Conservation (phyloP, 1,284 basidiomycete genomes). For the Anthracocystis setariae region DNA sequence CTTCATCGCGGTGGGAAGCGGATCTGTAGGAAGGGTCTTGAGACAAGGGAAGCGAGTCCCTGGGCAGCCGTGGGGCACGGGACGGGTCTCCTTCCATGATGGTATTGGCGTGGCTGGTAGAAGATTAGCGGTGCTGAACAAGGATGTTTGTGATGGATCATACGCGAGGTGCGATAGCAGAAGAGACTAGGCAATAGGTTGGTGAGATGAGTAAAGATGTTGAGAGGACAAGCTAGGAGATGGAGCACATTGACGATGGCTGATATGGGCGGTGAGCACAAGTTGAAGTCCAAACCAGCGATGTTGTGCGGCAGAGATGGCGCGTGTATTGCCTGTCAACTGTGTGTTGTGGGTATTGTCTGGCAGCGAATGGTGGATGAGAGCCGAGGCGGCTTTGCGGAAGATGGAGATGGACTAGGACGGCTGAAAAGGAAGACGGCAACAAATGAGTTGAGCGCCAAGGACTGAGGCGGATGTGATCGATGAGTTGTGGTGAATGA, state of each 20-base stretch:
- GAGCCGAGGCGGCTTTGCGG: no score
- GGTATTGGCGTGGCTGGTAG: not conserved
- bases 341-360: constrained; percentile 12
- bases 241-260: constrained; percentile 1
- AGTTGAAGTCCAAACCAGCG: not conserved
- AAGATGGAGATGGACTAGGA: no score
- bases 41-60: constrained; percentile 15
- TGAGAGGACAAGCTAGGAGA: not conserved
- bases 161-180: not conserved
- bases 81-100: constrained; percentile 35
- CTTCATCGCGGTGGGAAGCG: constrained; percentile 11
- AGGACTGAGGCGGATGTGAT: no score
- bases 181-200: not conserved
- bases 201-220: no score
- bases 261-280: not conserved
- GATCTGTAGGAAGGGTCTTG: constrained; percentile 13
- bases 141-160: not conserved
- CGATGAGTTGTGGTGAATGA: no score
- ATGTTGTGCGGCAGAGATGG: constrained; percentile 18
- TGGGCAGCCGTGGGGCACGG: constrained; percentile 11
- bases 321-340: constrained; percentile 33
- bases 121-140: not conserved
- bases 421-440: no score
- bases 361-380: not conserved
- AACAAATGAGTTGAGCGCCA: no score